phyloP scores from a whole-genome alignment of 1,284 basidiomycete genomes.

The Flammula alnicola region DNA sequence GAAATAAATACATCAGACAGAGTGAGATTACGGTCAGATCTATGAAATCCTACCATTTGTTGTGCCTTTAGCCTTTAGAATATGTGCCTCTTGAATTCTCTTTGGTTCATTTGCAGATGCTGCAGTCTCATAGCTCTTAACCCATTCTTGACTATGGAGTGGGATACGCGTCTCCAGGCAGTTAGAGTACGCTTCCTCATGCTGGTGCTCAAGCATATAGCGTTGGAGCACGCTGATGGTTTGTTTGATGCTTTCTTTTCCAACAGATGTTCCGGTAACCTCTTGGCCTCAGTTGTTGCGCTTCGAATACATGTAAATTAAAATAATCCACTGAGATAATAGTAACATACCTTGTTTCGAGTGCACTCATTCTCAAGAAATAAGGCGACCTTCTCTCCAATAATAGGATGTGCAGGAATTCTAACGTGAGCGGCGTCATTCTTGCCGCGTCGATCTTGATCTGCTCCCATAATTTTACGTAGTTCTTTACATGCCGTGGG shows the following conservation, averaged over 20 bases:
- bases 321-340: background rate
- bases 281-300: background rate
- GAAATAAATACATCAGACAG: background rate
- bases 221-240: slow-evolving; percentile 8
- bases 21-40: too few species aligned
- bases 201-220: slow-evolving; percentile 8
- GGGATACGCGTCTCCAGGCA: background rate
- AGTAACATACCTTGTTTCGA: background rate
- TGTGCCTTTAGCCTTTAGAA: slow-evolving; percentile 1
- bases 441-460: too few species aligned
- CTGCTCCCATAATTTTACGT: too few species aligned
- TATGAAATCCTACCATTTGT: background rate
- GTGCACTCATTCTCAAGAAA: slow-evolving; percentile 5
- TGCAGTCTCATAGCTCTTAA: background rate
- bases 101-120: background rate
- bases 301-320: background rate
- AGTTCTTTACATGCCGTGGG: too few species aligned
- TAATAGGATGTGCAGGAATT: slow-evolving; percentile 9
- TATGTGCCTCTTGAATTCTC: background rate
- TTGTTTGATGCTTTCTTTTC: slow-evolving; percentile 6
- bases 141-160: slow-evolving; percentile 2
- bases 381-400: slow-evolving; percentile 3
- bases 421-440: too few species aligned
- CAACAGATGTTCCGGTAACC: slow-evolving; percentile 7
- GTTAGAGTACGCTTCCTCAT: background rate